A percentile compares a stretch with the other conserved stretches of the same genome.
phyloP scores from a whole-genome alignment of 768 basidiomycete species.

The Kwoniella heveanensis region DNA sequence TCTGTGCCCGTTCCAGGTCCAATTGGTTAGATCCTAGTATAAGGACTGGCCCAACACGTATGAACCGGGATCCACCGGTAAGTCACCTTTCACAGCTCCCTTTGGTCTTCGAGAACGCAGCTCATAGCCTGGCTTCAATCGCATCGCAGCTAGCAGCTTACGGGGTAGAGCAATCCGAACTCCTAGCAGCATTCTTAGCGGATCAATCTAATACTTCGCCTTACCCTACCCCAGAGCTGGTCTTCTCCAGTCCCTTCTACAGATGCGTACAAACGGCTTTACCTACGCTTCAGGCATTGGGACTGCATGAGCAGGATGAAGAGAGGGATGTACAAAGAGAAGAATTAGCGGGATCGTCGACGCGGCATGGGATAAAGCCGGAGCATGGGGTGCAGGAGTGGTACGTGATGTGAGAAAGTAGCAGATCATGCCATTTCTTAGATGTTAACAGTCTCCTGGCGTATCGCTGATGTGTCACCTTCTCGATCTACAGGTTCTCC shows the following conservation, averaged over 20 bases:
- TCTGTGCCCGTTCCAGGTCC: slow-evolving; percentile 22
- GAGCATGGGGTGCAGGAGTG: slow-evolving; percentile 56
- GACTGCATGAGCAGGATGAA: not conserved
- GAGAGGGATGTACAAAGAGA: not conserved
- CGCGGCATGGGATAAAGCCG: slow-evolving; percentile 28
- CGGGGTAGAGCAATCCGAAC: slow-evolving; percentile 40
- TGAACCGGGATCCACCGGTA: slow-evolving; percentile 56
- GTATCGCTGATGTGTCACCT: too few relatives aligned
- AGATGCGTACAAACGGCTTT: slow-evolving; percentile 54
- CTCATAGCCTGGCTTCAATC: too few relatives aligned
- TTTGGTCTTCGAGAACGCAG: too few relatives aligned
- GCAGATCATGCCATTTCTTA: too few relatives aligned
- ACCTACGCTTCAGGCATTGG: slow-evolving; percentile 37
- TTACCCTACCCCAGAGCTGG: slow-evolving; percentile 49
- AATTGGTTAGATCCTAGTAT: slow-evolving; percentile 54
- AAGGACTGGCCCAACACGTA: slow-evolving; percentile 46
- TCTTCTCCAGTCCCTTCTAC: slow-evolving; percentile 54
- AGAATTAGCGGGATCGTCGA: not conserved
- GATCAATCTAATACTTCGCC: slow-evolving; percentile 27
- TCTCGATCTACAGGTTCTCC: slow-evolving; percentile 51
- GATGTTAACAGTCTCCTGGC: too few relatives aligned
- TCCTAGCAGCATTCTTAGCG: slow-evolving; percentile 45
- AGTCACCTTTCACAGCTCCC: slow-evolving; percentile 11
- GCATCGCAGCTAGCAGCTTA: slow-evolving; percentile 46
- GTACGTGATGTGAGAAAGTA: too few relatives aligned